These are phyloP conservation scores for Dioszegia crocea DNA, from an alignment of 768 basidiomycete species.

Conservation along the genomic window DNA sequence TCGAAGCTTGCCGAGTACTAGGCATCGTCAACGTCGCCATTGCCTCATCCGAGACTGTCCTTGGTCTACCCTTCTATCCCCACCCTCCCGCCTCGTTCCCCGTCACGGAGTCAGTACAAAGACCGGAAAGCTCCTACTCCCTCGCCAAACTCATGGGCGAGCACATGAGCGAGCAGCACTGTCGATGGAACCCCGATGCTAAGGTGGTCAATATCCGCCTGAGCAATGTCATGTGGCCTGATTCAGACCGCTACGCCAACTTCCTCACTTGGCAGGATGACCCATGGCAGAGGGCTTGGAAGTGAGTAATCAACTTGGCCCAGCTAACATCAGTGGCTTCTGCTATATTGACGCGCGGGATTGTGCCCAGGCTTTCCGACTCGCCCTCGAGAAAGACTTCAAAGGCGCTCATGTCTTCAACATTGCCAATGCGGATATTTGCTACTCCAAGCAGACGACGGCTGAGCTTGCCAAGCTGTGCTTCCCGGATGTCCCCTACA, in stretches of 20 bases:
- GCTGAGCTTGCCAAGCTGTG: slow-evolving; percentile 39
- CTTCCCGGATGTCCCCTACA: slow-evolving; percentile 38
- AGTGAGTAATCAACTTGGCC: slow-evolving; percentile 25
- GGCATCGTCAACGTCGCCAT: slow-evolving; percentile 43
- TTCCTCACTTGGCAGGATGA: slow-evolving; percentile 45
- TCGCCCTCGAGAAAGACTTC: slow-evolving; percentile 34
- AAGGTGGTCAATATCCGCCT: slow-evolving; percentile 46
- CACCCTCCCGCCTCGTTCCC: slow-evolving; percentile 25
- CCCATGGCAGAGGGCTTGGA: slow-evolving; percentile 38
- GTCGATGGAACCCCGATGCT: slow-evolving; percentile 32
- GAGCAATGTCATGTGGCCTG: slow-evolving; percentile 44
- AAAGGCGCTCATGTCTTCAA: slow-evolving; percentile 46
- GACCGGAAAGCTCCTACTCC: slow-evolving; percentile 38
- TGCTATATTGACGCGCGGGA: slow-evolving; percentile 47
- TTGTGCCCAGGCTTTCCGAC: slow-evolving; percentile 42
- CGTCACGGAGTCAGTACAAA: slow-evolving; percentile 32
- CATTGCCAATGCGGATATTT: slow-evolving; percentile 44
- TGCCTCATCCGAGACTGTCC: slow-evolving; percentile 44
- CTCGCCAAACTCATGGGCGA: slow-evolving; percentile 46
- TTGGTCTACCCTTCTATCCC: slow-evolving; percentile 43
- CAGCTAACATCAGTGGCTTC: slow-evolving; percentile 33
- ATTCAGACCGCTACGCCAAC: slow-evolving; percentile 39
- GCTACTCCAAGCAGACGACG: slow-evolving; percentile 29
- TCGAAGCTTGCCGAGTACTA: slow-evolving; percentile 40
- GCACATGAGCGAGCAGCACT: slow-evolving; percentile 40